Conservation (phyloP, 176 grass and related monocot genomes). For the Oryza glumipatula region DNA sequence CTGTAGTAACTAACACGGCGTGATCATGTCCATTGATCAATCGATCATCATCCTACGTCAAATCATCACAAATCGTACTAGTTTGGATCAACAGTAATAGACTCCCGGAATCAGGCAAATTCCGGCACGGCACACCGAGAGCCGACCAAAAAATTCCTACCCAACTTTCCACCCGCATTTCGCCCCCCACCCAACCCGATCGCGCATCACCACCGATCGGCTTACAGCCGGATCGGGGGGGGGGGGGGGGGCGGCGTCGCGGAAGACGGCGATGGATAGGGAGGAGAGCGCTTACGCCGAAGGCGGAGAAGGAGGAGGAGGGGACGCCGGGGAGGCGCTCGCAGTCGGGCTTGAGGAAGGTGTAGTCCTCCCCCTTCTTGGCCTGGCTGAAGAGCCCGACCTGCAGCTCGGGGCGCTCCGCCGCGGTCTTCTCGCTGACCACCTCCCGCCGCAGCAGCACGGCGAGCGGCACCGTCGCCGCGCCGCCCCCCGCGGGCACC, state of each 20-base stretch:
- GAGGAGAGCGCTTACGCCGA: slow-evolving; percentile 40
- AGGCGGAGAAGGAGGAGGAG: slow-evolving; percentile 67
- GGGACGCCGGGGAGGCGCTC: slow-evolving; percentile 63
- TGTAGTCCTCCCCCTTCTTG: slow-evolving; percentile 96
- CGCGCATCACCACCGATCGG: slow-evolving; percentile 38
- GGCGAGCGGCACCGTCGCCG: slow-evolving; percentile 51
- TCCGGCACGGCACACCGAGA: neutral
- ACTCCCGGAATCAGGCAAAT: slow-evolving; percentile 34
- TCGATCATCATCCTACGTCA: neutral
- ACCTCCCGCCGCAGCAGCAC: slow-evolving; percentile 60
- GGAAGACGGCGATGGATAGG: neutral
- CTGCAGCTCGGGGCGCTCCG: slow-evolving; percentile 46
- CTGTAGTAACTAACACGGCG: neutral
- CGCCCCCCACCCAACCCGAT: slow-evolving; percentile 41
- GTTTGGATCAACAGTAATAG: neutral
- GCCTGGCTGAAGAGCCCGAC: slow-evolving; percentile 61
- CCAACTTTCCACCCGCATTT: slow-evolving; percentile 38
- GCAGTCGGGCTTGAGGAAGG: slow-evolving; percentile 74
- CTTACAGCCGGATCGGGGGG: slow-evolving; percentile 15
- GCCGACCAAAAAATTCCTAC: slow-evolving; percentile 29
- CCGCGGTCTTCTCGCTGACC: slow-evolving; percentile 46
- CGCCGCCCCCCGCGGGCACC: slow-evolving; percentile 19
- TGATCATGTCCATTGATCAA: neutral
- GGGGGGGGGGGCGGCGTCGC: neutral
- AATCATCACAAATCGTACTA: neutral